Base-by-base conservation (phyloP, 495 filamentous ascomycete species). In the Pseudotulostoma volvatum region DNA sequence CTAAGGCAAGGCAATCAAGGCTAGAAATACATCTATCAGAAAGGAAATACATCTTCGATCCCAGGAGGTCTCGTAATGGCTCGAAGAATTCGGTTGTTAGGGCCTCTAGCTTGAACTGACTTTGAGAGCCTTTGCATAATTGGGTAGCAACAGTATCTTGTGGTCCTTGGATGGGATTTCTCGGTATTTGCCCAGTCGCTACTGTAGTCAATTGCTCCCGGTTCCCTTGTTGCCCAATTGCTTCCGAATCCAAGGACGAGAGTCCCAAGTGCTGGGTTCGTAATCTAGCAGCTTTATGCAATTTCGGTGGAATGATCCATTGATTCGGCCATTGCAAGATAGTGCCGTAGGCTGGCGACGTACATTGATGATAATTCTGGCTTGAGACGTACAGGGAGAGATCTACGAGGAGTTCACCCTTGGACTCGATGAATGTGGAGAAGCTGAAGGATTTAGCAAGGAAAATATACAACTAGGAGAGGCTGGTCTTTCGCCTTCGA, bases 381-480 rank as follows among this genome's bases (percentile, higher is more conserved):
- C 76, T 78, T 30, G 84, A 90, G 50, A 86, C 76, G 59, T 90
- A 96, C 46, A 97, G 77, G 37, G 74, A 85, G 47, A 88, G 74
- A 44, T 82, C 74, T 46, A 90, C 45, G 38, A 92, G 73, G 15
- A 73, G 65, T 46, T 74, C 64, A 32, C 70, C 77, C 45, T 74
- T 73, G 18, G 71, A 64, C 49, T 69, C 64, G 41, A 85, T 47
- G 53, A 79, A 81, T 40, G 80, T 67, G 42, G 64, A 62, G 53
- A 68, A 72, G 7, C 68, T 72, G 41, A 13, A 35, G 9, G 5
- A 28, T 28, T 11, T 28, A 28, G 5, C 11, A 11, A 28, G 23
- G 23, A 17, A 0, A 14, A 18, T 13, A 21, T 17, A 7, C 14
- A 18, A n/a, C n/a, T n/a, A n/a, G n/a, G n/a, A n/a, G n/a, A n/a